phyloP scores from a whole-genome alignment of 192 early-diverging fungal species.

The Entrophospora sp. region DNA sequence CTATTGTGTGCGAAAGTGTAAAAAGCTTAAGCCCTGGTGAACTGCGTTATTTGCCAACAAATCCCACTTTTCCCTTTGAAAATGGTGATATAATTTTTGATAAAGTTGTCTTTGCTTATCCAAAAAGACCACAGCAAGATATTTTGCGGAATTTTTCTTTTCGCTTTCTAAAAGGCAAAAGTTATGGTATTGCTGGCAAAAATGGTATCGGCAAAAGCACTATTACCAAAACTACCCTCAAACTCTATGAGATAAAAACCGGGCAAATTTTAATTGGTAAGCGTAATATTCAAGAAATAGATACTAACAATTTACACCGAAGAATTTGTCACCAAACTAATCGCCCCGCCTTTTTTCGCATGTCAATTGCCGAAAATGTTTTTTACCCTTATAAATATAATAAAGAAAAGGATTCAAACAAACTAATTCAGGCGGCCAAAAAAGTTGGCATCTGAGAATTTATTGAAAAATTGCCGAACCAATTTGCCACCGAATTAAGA shows the following conservation, averaged over 20 bases:
- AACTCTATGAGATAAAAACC: constrained; percentile 13
- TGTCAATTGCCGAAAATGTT: constrained; percentile 7
- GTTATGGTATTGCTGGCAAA: constrained; percentile 7
- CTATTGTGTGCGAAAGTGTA: neutral
- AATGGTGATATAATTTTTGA: constrained; percentile 9
- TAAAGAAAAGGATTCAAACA: neutral
- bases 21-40: neutral
- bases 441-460: neutral
- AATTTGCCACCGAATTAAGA: neutral
- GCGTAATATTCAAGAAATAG: constrained; percentile 4
- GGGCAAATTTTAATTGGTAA: neutral
- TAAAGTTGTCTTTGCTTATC: neutral
- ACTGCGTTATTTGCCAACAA: no score
- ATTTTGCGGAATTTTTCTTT: constrained; percentile 11
- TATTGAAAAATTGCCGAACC: neutral
- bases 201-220: constrained; percentile 7
- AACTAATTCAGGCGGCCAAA: neutral
- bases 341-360: neutral
- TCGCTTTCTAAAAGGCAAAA: constrained; percentile 1
- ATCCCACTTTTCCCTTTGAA: neutral
- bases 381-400: neutral
- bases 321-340: constrained; percentile 2
- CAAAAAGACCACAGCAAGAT: constrained; percentile 1
- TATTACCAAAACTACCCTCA: constrained; percentile 12
- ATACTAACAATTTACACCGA: neutral